These are phyloP conservation scores for Monosporascus sp. DNA, from an alignment of 2,329 filamentous ascomycete species.

Conservation along the genomic window DNA sequence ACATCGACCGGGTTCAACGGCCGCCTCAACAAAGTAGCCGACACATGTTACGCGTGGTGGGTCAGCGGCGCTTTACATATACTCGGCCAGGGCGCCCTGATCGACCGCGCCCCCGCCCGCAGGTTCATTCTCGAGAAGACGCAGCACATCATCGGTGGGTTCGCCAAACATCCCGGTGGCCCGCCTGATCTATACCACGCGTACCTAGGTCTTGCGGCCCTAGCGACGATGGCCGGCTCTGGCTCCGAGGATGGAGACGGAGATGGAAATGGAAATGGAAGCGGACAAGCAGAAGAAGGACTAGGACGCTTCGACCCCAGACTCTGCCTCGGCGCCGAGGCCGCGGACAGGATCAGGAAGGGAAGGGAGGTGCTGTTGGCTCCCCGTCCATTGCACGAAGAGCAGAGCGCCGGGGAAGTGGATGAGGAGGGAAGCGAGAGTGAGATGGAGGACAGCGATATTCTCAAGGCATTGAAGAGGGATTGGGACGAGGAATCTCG, in stretches of 20 bases:
- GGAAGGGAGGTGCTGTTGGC: slow-evolving; percentile 30
- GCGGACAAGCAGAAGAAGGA: slow-evolving; percentile 47
- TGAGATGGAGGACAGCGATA: slow-evolving; percentile 1
- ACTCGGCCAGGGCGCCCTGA: slow-evolving; percentile 50
- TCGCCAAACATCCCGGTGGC: slow-evolving; percentile 65
- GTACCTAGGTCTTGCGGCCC: slow-evolving; percentile 77
- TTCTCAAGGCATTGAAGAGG: slow-evolving; percentile 4
- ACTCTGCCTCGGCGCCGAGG: slow-evolving; percentile 66
- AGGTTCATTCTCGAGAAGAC: slow-evolving; percentile 79
- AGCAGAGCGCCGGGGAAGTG: slow-evolving; percentile 3
- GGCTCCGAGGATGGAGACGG: not conserved
- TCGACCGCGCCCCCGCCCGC: slow-evolving; percentile 57
- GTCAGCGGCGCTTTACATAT: slow-evolving; percentile 64
- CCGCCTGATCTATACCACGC: slow-evolving; percentile 81
- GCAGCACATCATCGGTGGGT: slow-evolving; percentile 79
- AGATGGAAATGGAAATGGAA: not conserved
- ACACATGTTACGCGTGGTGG: slow-evolving; percentile 98
- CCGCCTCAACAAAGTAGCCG: slow-evolving; percentile 81
- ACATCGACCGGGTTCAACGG: slow-evolving; percentile 69
- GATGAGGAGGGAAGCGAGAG: slow-evolving; percentile 3
- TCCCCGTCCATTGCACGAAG: not conserved
- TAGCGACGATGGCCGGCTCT: slow-evolving; percentile 57
- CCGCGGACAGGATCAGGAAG: slow-evolving; percentile 42
- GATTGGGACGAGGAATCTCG: slow-evolving; percentile 5
- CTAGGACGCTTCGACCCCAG: slow-evolving; percentile 68